Evolutionary conservation across 106 monocot genomes (phyloP), one percentile per base, ranked within the genome.

Genomic region (Ottelia alismoides): DNA sequence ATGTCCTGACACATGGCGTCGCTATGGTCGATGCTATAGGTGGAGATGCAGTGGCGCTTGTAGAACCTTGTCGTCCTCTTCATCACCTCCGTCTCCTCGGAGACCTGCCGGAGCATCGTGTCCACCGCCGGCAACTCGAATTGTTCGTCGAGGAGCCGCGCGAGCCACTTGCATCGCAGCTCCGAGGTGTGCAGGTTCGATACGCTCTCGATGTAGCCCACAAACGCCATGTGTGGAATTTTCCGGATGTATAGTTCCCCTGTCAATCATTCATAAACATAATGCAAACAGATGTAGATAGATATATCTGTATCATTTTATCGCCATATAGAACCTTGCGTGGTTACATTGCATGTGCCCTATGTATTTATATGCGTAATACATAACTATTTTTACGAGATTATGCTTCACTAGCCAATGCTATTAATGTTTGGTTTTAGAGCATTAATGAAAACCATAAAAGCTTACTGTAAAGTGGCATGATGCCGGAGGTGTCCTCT

Each of bases 21-120:
- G 45, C 92, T 92, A 74, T 92, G 87, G 28, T 80, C 73, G 74
- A 92, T 92, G 79, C 92, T 92, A 64, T 65, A 92, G 22, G 92
- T 92, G 27, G 92, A 92, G 68, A 92, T 92, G 77, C 92, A 92
- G 31, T 92, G 92, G 27, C 92, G 72, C 40, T 74, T 73, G 56
- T 83, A 92, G 74, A 92, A 92, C 53, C 92, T 51, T 19, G 92
- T 92, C 2, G 87, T 92, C 47, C 72, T 57, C 58, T 46, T 65
- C 92, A 92, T 92, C 20, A 87, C 56, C 60, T 83, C 92, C 12
- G 61, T 72, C 70, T 92, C 92, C n/a, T 51, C 44, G 16, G 22
- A 14, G 2, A 62, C 65, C 58, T 83, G 82, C 47, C 31, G 21
- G 44, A 74, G 57, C 92, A 92, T 92, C 20, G 14, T 22, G 21